Evolutionary conservation across 345 rosid species (phyloP), one percentile per base, ranked within the genome.

Genomic region (Gossypium bickii): DNA sequence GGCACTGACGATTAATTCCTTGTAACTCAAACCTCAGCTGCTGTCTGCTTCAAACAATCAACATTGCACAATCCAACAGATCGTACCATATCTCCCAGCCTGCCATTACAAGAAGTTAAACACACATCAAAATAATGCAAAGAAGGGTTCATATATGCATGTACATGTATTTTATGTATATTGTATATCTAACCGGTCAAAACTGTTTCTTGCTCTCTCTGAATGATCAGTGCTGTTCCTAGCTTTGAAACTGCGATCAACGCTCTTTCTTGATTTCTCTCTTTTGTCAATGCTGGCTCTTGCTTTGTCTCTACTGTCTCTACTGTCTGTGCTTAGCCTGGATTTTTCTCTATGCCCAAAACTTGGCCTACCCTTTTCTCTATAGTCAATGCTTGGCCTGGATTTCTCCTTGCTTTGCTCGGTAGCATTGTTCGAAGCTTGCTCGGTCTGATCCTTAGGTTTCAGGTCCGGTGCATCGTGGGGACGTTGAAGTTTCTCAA

Each of bases 191-290:
- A 48, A 92, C 97, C 96, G 78, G 74, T 93, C 97, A 16, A 93
- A 84, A 87, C 97, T 93, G 63, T 88, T 93, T 74, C 97, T 87
- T 11, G 89, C 85, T 78, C 80, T 85, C 52, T 94, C 97, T 0
- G 84, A 81, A 45, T 86, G 89, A 76, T 86, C 93, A 12, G 81
- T 77, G 82, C 94, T 93, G 77, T 85, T 87, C 75, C 92, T 86
- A 10, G 86, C 80, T 78, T 85, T 90, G 18, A 69, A 77, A 7
- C 67, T 18, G 17, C 88, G 84, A 74, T 88, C 92, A 56, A 85
- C 44, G 73, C 88, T 87, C 81, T 77, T 89, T 72, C 94, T 88
- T 47, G 88, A 76, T 76, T 75, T 87, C 51, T 89, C 90, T 77
- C 81, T 84, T 69, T 58, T 76, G 69, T 86, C 87, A 38, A 71